Conservation (phyloP, 2,329 filamentous ascomycete species). For the Gnomoniopsis smithogilvyi region DNA sequence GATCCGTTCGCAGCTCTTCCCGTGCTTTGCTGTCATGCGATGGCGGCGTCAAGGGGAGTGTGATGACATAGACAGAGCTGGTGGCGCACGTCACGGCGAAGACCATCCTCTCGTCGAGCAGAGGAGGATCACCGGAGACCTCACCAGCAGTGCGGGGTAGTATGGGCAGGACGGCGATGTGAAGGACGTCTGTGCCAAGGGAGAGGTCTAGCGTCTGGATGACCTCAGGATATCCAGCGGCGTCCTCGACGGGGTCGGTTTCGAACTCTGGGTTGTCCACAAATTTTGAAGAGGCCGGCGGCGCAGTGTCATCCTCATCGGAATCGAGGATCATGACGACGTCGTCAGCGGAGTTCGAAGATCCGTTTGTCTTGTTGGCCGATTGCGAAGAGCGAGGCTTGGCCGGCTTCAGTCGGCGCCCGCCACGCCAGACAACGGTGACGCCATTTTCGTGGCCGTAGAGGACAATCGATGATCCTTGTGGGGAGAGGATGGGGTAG, state of each 20-base stretch:
- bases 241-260: conserved; percentile 44
- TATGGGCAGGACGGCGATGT: conserved; percentile 55
- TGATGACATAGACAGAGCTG: conserved; percentile 54
- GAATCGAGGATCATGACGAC: conserved; percentile 62
- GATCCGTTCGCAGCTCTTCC: conserved; percentile 46
- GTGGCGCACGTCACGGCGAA: conserved; percentile 60
- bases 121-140: conserved; percentile 41
- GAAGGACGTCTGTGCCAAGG: conserved; percentile 52
- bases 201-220: conserved; percentile 60
- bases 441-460: conserved; percentile 64
- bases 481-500: conserved; percentile 59
- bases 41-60: conserved; percentile 58
- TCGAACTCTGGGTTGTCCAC: conserved; percentile 59
- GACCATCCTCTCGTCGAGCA: conserved; percentile 56
- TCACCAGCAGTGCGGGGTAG: conserved; percentile 47
- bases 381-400: conserved; percentile 27
- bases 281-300: conserved; percentile 27
- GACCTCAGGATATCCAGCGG: conserved; percentile 48
- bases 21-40: conserved; percentile 57
- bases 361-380: conserved; percentile 50
- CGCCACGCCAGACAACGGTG: conserved; percentile 60
- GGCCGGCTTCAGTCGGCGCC: conserved; percentile 52
- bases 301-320: conserved; percentile 50
- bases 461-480: conserved; percentile 60
- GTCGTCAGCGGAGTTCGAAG: conserved; percentile 37